Percentiles rank a stretch among this genome's conserved stretches.
Evolutionary conservation across 306 rosid species (phyloP).

Genomic region (Hippophae gyantsensis): DNA sequence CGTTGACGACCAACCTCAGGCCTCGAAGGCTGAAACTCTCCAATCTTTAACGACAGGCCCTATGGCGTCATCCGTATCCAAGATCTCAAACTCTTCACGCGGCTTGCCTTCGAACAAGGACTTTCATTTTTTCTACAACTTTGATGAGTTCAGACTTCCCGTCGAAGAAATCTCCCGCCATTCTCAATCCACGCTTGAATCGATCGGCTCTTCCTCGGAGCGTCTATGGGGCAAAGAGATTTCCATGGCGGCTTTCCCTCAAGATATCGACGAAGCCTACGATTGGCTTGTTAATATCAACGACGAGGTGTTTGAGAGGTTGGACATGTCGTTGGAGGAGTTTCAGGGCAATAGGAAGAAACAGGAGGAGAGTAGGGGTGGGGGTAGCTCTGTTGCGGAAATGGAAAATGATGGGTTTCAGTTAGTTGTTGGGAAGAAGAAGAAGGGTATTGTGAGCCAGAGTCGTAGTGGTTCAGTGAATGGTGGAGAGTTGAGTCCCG

Average conservation of each 20-base stretch:
- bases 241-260: conserved; percentile 24
- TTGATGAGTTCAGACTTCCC: conserved; percentile 56
- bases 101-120: conserved; percentile 54
- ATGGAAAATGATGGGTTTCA: conserved; percentile 52
- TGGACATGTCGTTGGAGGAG: conserved; percentile 51
- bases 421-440: conserved; percentile 55
- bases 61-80: conserved; percentile 43
- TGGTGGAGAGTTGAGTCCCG: conserved; percentile 18
- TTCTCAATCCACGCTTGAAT: conserved; percentile 55
- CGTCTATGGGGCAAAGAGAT: conserved; percentile 40
- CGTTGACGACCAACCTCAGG: conserved; percentile 31
- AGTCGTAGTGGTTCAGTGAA: conserved; percentile 1
- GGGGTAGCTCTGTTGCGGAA: conserved; percentile 13
- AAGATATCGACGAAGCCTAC: conserved; percentile 48
- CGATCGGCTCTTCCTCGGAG: conserved; percentile 35
- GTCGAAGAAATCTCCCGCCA: conserved; percentile 35
- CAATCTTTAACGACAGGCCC: conserved; percentile 37
- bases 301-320: conserved; percentile 58
- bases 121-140: conserved; percentile 56
- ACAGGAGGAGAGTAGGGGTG: conserved; percentile 37
- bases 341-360: conserved; percentile 36
- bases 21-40: conserved; percentile 25
- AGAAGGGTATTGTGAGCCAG: conserved; percentile 19
- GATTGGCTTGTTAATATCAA: conserved; percentile 73
- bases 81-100: conserved; percentile 51